A percentile compares a stretch with the other conserved stretches of the same genome.
Evolutionary conservation across 495 filamentous ascomycete genomes (phyloP).

Genomic region (Aspergillus nanangensis): DNA sequence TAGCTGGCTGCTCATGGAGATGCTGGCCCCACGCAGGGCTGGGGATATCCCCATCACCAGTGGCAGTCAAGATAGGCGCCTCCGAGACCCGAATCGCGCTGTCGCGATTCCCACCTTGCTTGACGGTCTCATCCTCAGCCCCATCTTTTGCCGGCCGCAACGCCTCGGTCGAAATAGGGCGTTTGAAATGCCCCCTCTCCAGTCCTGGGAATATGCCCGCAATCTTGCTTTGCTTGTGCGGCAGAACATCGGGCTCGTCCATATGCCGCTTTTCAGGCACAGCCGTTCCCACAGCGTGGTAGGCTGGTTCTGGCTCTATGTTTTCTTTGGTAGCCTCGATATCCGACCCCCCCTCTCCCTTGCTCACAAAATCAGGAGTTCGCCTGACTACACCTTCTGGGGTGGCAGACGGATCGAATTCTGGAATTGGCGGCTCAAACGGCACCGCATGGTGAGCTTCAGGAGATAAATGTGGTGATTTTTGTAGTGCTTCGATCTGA

Average conservation of each 20-base stretch:
- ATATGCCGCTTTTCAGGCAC: conserved; percentile 7
- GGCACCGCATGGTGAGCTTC: conserved; percentile 18
- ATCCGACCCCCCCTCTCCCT: too few species aligned
- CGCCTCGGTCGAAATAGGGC: conserved; percentile 18
- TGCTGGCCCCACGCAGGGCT: too few species aligned
- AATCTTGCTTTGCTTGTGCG: conserved; percentile 23
- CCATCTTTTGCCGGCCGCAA: conserved; percentile 37
- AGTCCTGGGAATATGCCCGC: conserved; percentile 36
- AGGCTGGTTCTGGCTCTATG: too few species aligned
- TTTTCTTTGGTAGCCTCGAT: too few species aligned
- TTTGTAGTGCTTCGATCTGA: conserved; percentile 21
- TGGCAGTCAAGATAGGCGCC: conserved; percentile 33
- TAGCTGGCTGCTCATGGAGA: conserved; percentile 6
- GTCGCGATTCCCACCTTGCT: too few species aligned
- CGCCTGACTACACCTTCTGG: conserved; percentile 19
- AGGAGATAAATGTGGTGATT: conserved; percentile 19
- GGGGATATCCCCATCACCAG: conserved; percentile 13
- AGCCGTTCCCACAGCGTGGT: too few species aligned
- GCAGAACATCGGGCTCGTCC: background rate
- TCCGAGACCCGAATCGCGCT: conserved; percentile 48
- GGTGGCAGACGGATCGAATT: conserved; percentile 28
- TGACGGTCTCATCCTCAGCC: conserved; percentile 48
- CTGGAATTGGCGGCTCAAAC: conserved; percentile 30
- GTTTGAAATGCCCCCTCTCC: conserved; percentile 30
- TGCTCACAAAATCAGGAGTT: background rate